Evolutionary conservation across 192 early-diverging fungal species (phyloP).

Genomic region (Martensiomyces pterosporus): DNA sequence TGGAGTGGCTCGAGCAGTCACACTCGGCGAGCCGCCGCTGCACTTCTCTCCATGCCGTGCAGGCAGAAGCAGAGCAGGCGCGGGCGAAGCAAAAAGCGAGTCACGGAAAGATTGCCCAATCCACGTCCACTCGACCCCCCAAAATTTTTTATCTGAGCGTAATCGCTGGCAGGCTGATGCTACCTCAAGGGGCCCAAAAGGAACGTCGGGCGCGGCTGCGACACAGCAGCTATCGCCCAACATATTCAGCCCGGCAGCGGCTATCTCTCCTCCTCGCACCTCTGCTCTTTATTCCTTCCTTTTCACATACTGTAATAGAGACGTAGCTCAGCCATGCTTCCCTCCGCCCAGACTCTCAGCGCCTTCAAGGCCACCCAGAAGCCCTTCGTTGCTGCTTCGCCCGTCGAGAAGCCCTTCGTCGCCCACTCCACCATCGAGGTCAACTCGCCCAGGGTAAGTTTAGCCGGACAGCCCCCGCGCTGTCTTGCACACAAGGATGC

Average conservation of each 20-base stretch:
- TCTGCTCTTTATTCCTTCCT: not conserved
- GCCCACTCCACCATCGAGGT: conserved; percentile 48
- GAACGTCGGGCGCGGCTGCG: no score
- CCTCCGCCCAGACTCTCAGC: conserved; percentile 39
- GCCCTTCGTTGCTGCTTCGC: conserved; percentile 49
- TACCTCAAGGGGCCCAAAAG: no score
- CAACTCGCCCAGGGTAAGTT: conserved; percentile 48
- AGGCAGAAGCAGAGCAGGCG: no score
- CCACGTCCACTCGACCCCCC: no score
- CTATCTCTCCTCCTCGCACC: not conserved
- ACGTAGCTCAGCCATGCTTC: conserved; percentile 17
- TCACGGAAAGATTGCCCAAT: conserved; percentile 1
- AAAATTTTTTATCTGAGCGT: no score
- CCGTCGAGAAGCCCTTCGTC: conserved; percentile 44
- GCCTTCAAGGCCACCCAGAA: conserved; percentile 45
- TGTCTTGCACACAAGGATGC: no score
- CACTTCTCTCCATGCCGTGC: no score
- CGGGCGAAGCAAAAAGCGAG: not conserved
- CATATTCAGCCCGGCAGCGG: no score
- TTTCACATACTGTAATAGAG: conserved; percentile 2
- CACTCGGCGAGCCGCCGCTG: no score
- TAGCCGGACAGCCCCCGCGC: no score
- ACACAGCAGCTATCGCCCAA: not conserved
- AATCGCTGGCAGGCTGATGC: no score
- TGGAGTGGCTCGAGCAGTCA: no score